A percentile compares a stretch with the other conserved stretches of the same genome.
Evolutionary conservation across 768 basidiomycete species (phyloP).

Genomic region (Kwoniella newhampshirensis): DNA sequence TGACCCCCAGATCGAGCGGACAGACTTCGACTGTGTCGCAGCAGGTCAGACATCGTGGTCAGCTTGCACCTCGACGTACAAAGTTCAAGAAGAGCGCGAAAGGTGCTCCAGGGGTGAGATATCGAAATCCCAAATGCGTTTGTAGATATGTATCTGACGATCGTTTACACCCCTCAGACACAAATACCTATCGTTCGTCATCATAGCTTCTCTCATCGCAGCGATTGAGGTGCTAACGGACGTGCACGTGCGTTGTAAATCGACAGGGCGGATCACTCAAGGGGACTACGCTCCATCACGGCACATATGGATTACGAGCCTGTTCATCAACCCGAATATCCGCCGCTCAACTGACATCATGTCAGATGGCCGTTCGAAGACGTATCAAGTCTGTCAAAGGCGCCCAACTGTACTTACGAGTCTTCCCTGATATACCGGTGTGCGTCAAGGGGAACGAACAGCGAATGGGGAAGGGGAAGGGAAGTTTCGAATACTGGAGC

Average conservation of each 20-base stretch:
- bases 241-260: not conserved
- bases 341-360: constrained; percentile 84
- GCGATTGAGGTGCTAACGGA: too few species aligned
- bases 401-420: constrained; percentile 76
- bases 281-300: constrained; percentile 87
- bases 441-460: constrained; percentile 99
- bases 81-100: constrained; percentile 88
- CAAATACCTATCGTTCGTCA: constrained; percentile 29
- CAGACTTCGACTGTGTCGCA: constrained; percentile 4
- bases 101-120: constrained; percentile 58
- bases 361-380: constrained; percentile 81
- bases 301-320: constrained; percentile 88
- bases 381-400: constrained; percentile 89
- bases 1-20: too few species aligned
- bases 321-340: constrained; percentile 77
- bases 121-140: too few species aligned
- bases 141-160: not conserved
- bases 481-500: constrained; percentile 96
- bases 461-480: constrained; percentile 99
- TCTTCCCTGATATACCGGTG: constrained; percentile 96
- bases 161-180: constrained; percentile 1
- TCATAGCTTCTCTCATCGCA: not conserved
- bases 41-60: constrained; percentile 40
- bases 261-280: constrained; percentile 76
- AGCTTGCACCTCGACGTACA: constrained; percentile 74